Base-by-base conservation (phyloP, 345 rosid genomes). In the Rhodamnia argentea region DNA sequence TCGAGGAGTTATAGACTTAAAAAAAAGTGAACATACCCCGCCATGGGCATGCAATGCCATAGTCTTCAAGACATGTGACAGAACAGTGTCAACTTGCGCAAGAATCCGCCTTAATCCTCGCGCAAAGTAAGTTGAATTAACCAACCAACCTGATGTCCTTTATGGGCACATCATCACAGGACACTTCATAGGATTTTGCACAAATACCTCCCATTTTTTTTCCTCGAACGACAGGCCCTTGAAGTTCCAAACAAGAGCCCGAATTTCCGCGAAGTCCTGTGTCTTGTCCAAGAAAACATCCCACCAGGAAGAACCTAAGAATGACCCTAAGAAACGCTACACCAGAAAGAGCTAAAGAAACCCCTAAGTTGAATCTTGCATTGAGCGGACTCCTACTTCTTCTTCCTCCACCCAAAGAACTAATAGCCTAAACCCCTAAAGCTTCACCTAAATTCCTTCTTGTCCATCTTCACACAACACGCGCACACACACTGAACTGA, bases 381-480 rank as follows among this genome's bases (percentile, higher is more conserved):
- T 56, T 82, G 82, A 52, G 87, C 74, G 47, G 87, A 85, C 58
- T 52, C 29, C 82, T 74, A 52, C 84, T 86, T 82, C 84, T 86
- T 82, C 85, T 52, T 87, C 85, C 50, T 83, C 85, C 64, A 29
- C 86, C 82, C 85, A 89, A 87, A 87, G 83, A 50, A 18, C 90
- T 90, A 90, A 87, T 83, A 75, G 75, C 82, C 84, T 89, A 90
- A 88, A 26, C 86, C 88, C 92, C 88, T 16, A 16, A 70, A 87
- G 78, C 51, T 87, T 85, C 87, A 91, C 87, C 90, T 85, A 86
- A 85, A 86, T 84, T 87, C 88, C 88, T 86, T 84, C 57, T 70
- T 70, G 24, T 86, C 89, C 89, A 84, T 89, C 92, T 87, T 89
- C 91, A 86, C 91, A 90, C 92, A 84, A 89, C 76, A 64, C 76